Conservation (phyloP, 148 eudicot genomes). For the Arbutus unedo region DNA sequence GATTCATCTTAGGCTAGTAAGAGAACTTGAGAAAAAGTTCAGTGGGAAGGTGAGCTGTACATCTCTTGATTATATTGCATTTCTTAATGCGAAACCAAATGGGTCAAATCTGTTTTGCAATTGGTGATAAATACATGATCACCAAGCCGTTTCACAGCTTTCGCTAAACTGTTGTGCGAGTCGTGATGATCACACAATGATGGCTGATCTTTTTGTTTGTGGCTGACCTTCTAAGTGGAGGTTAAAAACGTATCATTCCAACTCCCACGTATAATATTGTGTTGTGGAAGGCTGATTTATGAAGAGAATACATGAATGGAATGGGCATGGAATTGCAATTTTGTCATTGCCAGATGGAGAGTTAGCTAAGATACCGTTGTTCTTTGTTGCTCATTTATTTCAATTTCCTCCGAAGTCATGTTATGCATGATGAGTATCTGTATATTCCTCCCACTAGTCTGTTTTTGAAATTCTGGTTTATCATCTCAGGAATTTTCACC, state of each 20-base stretch:
- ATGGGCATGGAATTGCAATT: not conserved
- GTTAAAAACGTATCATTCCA: not conserved
- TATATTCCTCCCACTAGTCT: too few species aligned
- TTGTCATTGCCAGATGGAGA: not conserved
- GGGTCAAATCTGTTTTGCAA: not conserved
- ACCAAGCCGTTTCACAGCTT: too few species aligned
- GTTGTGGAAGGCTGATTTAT: not conserved
- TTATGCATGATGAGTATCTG: too few species aligned
- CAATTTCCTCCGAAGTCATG: too few species aligned
- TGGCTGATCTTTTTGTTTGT: not conserved
- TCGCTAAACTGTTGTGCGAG: not conserved
- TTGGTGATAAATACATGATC: not conserved
- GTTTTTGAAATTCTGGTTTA: too few species aligned
- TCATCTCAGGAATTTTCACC: too few species aligned
- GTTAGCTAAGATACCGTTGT: not conserved
- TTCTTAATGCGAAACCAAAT: not conserved
- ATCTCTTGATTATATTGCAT: not conserved
- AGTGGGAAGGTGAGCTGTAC: slow-evolving; percentile 69
- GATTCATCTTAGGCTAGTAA: slow-evolving; percentile 63
- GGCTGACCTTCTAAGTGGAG: not conserved
- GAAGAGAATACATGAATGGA: not conserved
- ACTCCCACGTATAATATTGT: not conserved
- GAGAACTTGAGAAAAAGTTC: slow-evolving; percentile 96
- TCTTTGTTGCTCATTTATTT: not conserved
- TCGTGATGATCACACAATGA: not conserved